Conservation (phyloP, 768 basidiomycete species). For the Hortiboletus campestris region DNA sequence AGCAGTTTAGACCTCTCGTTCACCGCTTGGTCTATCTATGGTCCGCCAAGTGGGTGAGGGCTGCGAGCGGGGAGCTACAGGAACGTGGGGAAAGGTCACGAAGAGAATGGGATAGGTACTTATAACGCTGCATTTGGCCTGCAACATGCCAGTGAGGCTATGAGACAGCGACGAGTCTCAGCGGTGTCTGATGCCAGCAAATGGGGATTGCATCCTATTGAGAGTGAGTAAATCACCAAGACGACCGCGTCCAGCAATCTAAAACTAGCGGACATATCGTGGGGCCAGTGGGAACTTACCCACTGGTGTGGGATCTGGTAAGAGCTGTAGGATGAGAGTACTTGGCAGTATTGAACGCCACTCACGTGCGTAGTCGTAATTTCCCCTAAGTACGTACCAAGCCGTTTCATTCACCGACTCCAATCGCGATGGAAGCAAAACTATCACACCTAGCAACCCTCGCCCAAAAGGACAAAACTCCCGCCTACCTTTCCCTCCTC, state of each 20-base stretch:
- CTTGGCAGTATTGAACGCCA: too few species aligned
- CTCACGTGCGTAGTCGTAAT: too few species aligned
- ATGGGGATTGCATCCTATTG: neutral
- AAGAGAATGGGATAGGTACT: slow-evolving; percentile 2
- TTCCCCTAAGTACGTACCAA: neutral
- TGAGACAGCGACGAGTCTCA: slow-evolving; percentile 1
- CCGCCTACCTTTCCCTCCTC: slow-evolving; percentile 69
- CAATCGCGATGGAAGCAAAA: slow-evolving; percentile 56
- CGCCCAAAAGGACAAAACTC: slow-evolving; percentile 82
- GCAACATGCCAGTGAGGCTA: slow-evolving; percentile 19
- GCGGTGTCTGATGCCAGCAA: slow-evolving; percentile 7
- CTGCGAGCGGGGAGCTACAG: too few species aligned
- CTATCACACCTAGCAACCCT: slow-evolving; percentile 61
- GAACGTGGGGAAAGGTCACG: neutral
- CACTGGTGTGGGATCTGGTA: too few species aligned
- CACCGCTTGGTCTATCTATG: too few species aligned
- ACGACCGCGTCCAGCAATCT: slow-evolving; percentile 16
- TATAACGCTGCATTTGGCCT: slow-evolving; percentile 1
- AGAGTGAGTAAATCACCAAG: slow-evolving; percentile 28
- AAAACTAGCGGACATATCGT: neutral
- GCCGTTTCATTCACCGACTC: neutral
- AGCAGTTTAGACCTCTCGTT: too few species aligned
- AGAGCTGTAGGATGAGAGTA: too few species aligned
- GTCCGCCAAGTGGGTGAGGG: too few species aligned
- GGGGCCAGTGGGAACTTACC: slow-evolving; percentile 7